Evolutionary conservation across 140 eudicot species (phyloP).

Genomic region (Anethum foeniculum): DNA sequence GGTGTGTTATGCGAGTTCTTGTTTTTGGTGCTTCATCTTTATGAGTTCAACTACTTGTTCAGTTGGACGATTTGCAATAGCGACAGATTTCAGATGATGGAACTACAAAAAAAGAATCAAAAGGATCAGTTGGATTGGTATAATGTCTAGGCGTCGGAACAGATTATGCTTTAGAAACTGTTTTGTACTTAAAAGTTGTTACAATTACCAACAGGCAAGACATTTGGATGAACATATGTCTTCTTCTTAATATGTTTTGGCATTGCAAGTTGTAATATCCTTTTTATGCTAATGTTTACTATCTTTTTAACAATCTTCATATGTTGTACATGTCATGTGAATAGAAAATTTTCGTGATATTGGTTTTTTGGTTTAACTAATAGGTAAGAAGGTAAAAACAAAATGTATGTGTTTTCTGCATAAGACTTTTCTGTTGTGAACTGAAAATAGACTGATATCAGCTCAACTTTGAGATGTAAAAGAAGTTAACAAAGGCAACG

Average conservation of each 20-base stretch:
- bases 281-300: no score
- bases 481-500: no score
- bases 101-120: not conserved
- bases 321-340: no score
- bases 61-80: conserved; percentile 1
- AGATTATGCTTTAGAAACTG: not conserved
- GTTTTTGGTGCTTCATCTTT: conserved; percentile 16
- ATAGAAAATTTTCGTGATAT: no score
- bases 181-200: not conserved
- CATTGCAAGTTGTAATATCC: no score
- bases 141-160: not conserved
- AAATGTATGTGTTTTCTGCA: no score
- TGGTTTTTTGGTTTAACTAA: no score
- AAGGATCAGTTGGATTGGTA: not conserved
- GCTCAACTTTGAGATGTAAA: no score
- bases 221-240: not conserved
- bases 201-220: not conserved
- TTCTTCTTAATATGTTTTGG: not conserved
- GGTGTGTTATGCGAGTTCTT: conserved; percentile 9
- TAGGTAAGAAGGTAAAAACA: no score
- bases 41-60: conserved; percentile 40
- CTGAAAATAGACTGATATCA: no score
- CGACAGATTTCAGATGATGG: not conserved
- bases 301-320: no score
- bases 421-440: no score